A percentile compares a stretch with the other conserved stretches of the same genome.
These are phyloP conservation scores for Setaria italica DNA, from an alignment of 202 grass and related monocot genomes.

Conservation along the genomic window DNA sequence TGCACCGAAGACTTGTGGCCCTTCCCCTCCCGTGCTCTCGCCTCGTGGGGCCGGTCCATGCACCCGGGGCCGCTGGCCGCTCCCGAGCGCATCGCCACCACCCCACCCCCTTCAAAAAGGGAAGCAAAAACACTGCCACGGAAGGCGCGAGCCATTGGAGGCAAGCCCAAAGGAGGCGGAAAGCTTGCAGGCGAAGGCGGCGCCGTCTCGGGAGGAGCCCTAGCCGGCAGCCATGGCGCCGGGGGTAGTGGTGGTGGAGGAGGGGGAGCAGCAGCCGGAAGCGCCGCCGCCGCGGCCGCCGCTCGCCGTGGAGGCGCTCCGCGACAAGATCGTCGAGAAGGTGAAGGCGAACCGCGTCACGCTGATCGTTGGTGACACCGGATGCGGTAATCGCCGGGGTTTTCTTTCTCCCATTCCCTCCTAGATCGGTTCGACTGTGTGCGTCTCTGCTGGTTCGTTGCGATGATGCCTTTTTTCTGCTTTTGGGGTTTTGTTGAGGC, in stretches of 20 bases:
- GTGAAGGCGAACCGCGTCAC: slow-evolving; percentile 86
- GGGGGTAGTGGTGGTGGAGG: background rate
- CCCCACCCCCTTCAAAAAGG: slow-evolving; percentile 37
- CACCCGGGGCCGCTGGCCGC: background rate
- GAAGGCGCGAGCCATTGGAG: slow-evolving; percentile 28
- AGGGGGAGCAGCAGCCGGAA: background rate
- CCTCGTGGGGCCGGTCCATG: slow-evolving; percentile 20
- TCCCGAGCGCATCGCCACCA: slow-evolving; percentile 13
- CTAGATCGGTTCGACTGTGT: background rate
- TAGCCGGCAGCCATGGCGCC: slow-evolving; percentile 12
- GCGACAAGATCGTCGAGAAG: slow-evolving; percentile 89
- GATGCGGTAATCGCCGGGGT: slow-evolving; percentile 66
- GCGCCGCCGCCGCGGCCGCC: slow-evolving; percentile 31
- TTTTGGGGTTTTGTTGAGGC: slow-evolving; percentile 40
- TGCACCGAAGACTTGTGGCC: background rate
- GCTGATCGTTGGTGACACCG: slow-evolving; percentile 84
- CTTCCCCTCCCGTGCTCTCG: slow-evolving; percentile 24
- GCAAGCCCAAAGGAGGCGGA: background rate
- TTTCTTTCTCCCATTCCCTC: background rate
- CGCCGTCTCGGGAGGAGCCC: background rate
- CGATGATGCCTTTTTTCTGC: background rate
- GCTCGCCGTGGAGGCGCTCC: slow-evolving; percentile 71
- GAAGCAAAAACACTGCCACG: slow-evolving; percentile 20
- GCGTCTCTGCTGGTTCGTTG: background rate
- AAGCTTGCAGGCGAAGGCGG: slow-evolving; percentile 44